Conservation (phyloP, 768 basidiomycete genomes). For the Suillus paluster region DNA sequence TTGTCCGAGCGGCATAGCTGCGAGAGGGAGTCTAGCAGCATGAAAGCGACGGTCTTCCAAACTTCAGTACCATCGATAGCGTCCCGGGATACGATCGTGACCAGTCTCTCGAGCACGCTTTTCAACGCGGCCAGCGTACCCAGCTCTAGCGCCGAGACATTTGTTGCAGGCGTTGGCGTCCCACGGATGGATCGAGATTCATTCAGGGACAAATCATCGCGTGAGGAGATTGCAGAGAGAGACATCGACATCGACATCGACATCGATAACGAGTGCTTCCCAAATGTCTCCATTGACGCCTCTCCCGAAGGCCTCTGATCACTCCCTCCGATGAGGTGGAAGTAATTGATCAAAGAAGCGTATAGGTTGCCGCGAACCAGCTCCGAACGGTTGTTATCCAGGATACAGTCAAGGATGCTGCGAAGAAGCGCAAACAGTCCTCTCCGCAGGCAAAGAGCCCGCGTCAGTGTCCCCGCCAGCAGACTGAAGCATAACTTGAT, state of each 20-base stretch:
- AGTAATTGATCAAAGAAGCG: conserved; percentile 86
- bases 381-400: conserved; percentile 79
- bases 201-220: conserved; percentile 44
- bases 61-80: conserved; percentile 95
- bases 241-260: conserved; percentile 35
- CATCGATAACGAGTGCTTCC: conserved; percentile 32
- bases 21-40: conserved; percentile 82
- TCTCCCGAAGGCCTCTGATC: conserved; percentile 21
- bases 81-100: conserved; percentile 80
- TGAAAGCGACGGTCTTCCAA: conserved; percentile 96
- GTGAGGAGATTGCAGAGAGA: conserved; percentile 40
- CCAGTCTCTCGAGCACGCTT: conserved; percentile 69
- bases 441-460: conserved; percentile 77
- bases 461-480: conserved; percentile 64
- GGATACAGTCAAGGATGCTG: conserved; percentile 72
- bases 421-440: conserved; percentile 76
- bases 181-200: conserved; percentile 40
- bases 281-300: conserved; percentile 18
- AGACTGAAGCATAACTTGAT: conserved; percentile 70
- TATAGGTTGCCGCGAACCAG: conserved; percentile 95
- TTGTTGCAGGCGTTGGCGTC: conserved; percentile 19
- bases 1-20: conserved; percentile 73
- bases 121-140: conserved; percentile 73
- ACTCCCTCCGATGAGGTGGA: conserved; percentile 60
- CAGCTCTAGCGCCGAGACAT: conserved; percentile 52